Base-by-base conservation (phyloP, 148 eudicot species). In the Limonium bicolor region DNA sequence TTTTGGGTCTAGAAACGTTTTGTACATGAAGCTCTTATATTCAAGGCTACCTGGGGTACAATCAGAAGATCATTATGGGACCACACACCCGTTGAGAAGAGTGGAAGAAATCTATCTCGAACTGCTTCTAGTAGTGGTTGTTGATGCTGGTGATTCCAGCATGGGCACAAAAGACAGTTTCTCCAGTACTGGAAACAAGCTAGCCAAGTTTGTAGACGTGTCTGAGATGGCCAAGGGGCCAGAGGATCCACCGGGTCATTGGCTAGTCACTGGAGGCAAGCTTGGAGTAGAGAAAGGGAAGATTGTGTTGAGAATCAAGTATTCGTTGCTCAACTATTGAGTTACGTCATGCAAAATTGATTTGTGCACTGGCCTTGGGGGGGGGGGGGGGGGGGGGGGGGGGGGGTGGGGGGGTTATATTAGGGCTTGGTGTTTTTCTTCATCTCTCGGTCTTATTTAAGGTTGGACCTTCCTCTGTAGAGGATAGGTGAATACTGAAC, bases 251-350 rank as follows among this genome's bases (percentile, higher is more conserved):
- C 96, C 96, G 0, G 96, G 96, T 28, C 96, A 87, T 41, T 87
- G 96, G 96, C 35, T 83, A 55, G 94, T 87, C 31, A 87, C 94
- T 0, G 96, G 96, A 2, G 96, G 84, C 45, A 86, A 86, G 48
- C 79, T 86, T 15, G 94, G 94, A 9, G 84, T 86, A 15, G 87
- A 86, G 60, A 86, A 80, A 49, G 96, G 86, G 58, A 87, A 65
- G 62, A 79, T 87, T 36, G 78, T 72, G 2, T 50, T 87, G 71
- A 76, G 94, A 64, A 62, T 87, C 51, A 87, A 87, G 57, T 82
- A 82, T 50, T 87, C 96, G 11, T 61, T 87, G 74, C 73, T 87
- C 14, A 87, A 82, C 54, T 87, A 82, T 62, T 82, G 65, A 74
- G 54, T 37, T 13, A 7, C 24, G 32, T 36, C 13, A 2, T 13